These are phyloP conservation scores for Trichophyton schoenleinii DNA, from an alignment of 2,329 filamentous ascomycete genomes.

Conservation along the genomic window DNA sequence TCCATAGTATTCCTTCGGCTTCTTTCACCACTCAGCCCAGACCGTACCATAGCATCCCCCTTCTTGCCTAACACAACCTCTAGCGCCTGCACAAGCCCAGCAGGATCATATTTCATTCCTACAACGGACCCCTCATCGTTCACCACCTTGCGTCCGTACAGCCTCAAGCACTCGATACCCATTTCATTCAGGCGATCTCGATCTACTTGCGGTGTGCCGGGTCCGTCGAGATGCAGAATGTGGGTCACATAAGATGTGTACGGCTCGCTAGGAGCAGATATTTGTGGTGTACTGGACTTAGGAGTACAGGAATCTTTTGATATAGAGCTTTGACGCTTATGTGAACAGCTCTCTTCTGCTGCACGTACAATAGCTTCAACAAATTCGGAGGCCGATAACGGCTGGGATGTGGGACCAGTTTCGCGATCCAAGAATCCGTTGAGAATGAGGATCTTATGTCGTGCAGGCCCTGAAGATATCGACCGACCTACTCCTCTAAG, in stretches of 20 bases:
- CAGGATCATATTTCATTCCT: constrained; percentile 60
- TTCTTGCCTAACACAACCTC: constrained; percentile 62
- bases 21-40: constrained; percentile 28
- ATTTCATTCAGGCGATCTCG: constrained; percentile 48
- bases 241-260: constrained; percentile 68
- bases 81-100: constrained; percentile 59
- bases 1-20: constrained; percentile 48
- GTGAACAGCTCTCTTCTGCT: constrained; percentile 53
- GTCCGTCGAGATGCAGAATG: constrained; percentile 63
- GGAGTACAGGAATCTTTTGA: not conserved
- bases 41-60: constrained; percentile 38
- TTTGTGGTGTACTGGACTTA: not conserved
- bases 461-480: constrained; percentile 39
- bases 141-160: constrained; percentile 56
- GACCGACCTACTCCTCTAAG: constrained; percentile 61
- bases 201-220: constrained; percentile 58
- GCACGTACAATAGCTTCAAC: constrained; percentile 66
- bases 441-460: constrained; percentile 68
- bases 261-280: constrained; percentile 26
- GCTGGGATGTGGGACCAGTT: constrained; percentile 55
- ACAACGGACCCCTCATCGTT: constrained; percentile 37
- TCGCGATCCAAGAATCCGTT: constrained; percentile 79
- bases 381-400: constrained; percentile 69
- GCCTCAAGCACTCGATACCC: constrained; percentile 63
- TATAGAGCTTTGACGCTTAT: constrained; percentile 13